Conservation (phyloP, 805 yeast genomes). For the Wickerhamiella cacticola region DNA sequence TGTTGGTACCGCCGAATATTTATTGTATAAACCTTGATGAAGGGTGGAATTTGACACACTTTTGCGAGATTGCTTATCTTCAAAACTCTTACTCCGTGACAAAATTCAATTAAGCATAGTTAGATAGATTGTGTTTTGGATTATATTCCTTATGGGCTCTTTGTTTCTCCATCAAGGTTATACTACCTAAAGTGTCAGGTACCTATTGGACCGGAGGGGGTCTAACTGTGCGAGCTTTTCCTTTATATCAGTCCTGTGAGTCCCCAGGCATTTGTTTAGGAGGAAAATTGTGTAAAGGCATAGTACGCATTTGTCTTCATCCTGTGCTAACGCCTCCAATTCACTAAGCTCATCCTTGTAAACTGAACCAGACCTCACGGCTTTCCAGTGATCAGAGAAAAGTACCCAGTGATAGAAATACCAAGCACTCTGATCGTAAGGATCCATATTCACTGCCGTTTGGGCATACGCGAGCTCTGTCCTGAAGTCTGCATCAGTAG, state of each 20-base stretch:
- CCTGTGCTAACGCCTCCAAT: constrained; percentile 51
- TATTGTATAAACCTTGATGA: constrained; percentile 4
- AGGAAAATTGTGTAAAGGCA: constrained; percentile 44
- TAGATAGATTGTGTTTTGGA: background rate
- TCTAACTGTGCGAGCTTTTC: constrained; percentile 17
- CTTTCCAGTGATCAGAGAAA: constrained; percentile 28
- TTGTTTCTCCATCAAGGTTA: background rate
- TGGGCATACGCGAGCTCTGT: constrained; percentile 58
- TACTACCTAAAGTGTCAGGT: constrained; percentile 10
- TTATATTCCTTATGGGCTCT: background rate
- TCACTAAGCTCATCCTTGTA: constrained; percentile 37
- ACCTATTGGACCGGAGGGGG: constrained; percentile 24
- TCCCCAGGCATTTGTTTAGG: too few relatives aligned
- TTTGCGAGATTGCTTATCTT: too few relatives aligned
- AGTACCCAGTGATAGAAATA: constrained; percentile 73
- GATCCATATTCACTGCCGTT: constrained; percentile 83
- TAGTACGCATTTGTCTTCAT: constrained; percentile 65
- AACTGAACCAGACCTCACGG: constrained; percentile 30
- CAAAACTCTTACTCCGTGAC: too few relatives aligned
- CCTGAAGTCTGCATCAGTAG: constrained; percentile 27
- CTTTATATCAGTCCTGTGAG: too few relatives aligned
- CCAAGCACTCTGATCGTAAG: constrained; percentile 92
- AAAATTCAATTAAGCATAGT: too few relatives aligned
- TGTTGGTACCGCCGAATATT: constrained; percentile 8
- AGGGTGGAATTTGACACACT: too few relatives aligned